These are phyloP conservation scores for Claviceps pazoutovae DNA, from an alignment of 2,329 filamentous ascomycete genomes.

Conservation along the genomic window DNA sequence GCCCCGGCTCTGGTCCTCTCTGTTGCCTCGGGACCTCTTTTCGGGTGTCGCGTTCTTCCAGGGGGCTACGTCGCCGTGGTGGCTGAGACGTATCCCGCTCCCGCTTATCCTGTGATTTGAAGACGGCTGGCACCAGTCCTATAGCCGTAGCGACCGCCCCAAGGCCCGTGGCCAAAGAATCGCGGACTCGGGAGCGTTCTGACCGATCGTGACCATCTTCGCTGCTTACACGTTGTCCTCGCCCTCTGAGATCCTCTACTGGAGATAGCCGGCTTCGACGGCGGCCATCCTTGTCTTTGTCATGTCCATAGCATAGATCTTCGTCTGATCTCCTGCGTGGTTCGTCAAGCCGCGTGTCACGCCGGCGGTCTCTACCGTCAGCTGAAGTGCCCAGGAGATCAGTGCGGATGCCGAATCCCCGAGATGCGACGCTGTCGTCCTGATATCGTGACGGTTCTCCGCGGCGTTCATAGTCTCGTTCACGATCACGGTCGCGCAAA, in stretches of 20 bases:
- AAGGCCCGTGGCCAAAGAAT: slow-evolving; percentile 34
- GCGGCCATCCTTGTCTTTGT: slow-evolving; percentile 17
- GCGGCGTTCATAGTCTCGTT: slow-evolving; percentile 17
- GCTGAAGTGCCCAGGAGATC: slow-evolving; percentile 24
- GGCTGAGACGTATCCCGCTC: slow-evolving; percentile 18
- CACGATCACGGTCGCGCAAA: slow-evolving; percentile 18
- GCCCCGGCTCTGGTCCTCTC: slow-evolving; percentile 8
- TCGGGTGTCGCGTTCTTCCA: slow-evolving; percentile 15
- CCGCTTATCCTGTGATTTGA: slow-evolving; percentile 25
- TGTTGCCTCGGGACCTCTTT: slow-evolving; percentile 8
- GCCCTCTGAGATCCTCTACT: slow-evolving; percentile 16
- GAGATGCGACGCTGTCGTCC: slow-evolving; percentile 31
- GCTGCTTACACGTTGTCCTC: slow-evolving; percentile 17
- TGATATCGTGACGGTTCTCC: slow-evolving; percentile 23
- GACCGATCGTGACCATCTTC: slow-evolving; percentile 19
- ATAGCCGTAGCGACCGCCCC: slow-evolving; percentile 35
- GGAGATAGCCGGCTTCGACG: slow-evolving; percentile 13
- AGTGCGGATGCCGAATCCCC: slow-evolving; percentile 40
- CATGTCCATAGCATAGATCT: slow-evolving; percentile 14
- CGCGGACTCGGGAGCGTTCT: slow-evolving; percentile 29
- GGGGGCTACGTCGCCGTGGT: slow-evolving; percentile 16
- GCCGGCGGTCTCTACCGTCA: slow-evolving; percentile 27
- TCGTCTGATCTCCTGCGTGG: slow-evolving; percentile 19
- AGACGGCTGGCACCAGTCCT: slow-evolving; percentile 24
- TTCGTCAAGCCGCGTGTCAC: slow-evolving; percentile 17